Conservation (phyloP, 2,329 filamentous ascomycete genomes). For the Bipolaris bicolor region DNA sequence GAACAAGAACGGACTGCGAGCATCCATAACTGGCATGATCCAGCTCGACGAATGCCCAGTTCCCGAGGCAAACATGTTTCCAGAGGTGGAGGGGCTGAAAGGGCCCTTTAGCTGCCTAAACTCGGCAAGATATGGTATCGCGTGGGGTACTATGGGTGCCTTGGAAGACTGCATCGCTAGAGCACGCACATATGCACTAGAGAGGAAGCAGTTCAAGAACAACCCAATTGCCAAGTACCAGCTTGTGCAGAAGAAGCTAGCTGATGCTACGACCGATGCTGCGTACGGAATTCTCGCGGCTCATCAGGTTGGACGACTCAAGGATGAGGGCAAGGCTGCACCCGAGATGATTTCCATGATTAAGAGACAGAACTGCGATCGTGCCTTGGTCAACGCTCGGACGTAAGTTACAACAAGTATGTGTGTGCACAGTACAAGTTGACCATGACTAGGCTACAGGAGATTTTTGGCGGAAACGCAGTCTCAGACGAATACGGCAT, state of each 20-base stretch:
- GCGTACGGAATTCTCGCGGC: slow-evolving; percentile 90
- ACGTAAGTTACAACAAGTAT: slow-evolving; percentile 51
- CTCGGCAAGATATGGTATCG: slow-evolving; percentile 90
- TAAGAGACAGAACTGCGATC: slow-evolving; percentile 97
- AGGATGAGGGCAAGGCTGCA: slow-evolving; percentile 84
- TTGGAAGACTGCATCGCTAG: slow-evolving; percentile 88
- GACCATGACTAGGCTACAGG: slow-evolving; percentile 69
- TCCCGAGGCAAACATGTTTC: slow-evolving; percentile 90
- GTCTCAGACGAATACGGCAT: slow-evolving; percentile 97
- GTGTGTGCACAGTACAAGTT: slow-evolving; percentile 9
- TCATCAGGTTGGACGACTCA: slow-evolving; percentile 88
- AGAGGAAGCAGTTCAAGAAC: slow-evolving; percentile 93
- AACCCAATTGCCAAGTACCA: slow-evolving; percentile 97
- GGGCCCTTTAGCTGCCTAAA: slow-evolving; percentile 96
- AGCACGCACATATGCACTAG: slow-evolving; percentile 84
- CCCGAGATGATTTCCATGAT: slow-evolving; percentile 98
- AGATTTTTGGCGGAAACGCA: slow-evolving; percentile 98
- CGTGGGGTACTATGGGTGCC: slow-evolving; percentile 91
- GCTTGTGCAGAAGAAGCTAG: slow-evolving; percentile 95
- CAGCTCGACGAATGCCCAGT: slow-evolving; percentile 91
- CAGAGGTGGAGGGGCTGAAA: slow-evolving; percentile 80
- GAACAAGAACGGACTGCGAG: slow-evolving; percentile 92
- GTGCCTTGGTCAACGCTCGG: slow-evolving; percentile 79
- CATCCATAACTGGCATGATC: slow-evolving; percentile 97
- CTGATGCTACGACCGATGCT: slow-evolving; percentile 88